Evolutionary conservation across 202 grass and related monocot species (phyloP).

Genomic region (Eragrostis tef): DNA sequence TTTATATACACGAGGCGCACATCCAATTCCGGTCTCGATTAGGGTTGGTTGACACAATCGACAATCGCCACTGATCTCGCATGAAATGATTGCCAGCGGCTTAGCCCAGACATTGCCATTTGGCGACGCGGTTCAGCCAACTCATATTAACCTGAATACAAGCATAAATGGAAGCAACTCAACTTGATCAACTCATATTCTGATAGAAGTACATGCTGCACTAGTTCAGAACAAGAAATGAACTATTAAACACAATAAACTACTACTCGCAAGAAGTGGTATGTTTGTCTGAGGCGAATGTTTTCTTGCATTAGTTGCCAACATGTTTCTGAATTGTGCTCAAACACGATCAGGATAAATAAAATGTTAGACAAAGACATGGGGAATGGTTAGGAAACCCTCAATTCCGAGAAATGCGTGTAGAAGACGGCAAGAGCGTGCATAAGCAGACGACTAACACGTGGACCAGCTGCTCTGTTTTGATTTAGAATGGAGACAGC

Average conservation of each 20-base stretch:
- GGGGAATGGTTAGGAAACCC: background rate
- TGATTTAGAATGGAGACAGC: background rate
- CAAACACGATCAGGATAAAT: background rate
- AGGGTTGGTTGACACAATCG: background rate
- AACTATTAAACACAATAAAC: background rate
- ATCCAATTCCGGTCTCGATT: background rate
- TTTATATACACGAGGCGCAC: background rate
- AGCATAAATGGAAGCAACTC: background rate
- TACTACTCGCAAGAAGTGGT: background rate
- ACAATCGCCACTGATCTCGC: background rate
- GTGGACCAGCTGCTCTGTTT: background rate
- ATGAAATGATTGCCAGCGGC: background rate
- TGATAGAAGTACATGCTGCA: background rate
- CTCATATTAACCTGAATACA: conserved; percentile 17
- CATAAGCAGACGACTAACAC: conserved; percentile 5
- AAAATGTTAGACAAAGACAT: conserved; percentile 40
- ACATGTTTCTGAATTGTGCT: conserved; percentile 1
- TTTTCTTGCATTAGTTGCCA: background rate
- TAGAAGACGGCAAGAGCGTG: conserved; percentile 26
- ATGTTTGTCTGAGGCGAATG: background rate
- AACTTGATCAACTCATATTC: background rate
- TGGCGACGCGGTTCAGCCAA: background rate
- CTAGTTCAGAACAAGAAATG: background rate
- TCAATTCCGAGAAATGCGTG: background rate
- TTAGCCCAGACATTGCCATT: background rate